These are phyloP conservation scores for Dimocarpus longan DNA, from an alignment of 345 rosid genomes.

Conservation along the genomic window DNA sequence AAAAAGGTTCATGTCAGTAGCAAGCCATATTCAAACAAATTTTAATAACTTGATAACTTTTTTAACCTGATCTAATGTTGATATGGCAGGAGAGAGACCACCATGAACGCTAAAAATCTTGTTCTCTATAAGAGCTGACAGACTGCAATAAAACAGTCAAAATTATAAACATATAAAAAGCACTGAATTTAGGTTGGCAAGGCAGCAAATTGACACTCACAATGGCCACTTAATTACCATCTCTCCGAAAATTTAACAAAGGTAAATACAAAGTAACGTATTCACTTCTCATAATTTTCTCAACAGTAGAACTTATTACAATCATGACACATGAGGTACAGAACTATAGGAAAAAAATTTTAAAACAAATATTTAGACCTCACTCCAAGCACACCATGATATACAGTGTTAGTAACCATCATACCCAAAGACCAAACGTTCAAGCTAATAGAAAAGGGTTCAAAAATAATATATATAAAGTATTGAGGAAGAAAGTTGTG, in stretches of 20 bases:
- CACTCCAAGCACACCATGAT: background rate
- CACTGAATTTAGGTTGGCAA: background rate
- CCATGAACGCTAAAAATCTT: conserved; percentile 94
- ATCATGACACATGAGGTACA: background rate
- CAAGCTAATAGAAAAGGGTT: too few species aligned
- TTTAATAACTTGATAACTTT: conserved; percentile 25
- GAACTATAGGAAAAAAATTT: background rate
- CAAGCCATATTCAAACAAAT: conserved; percentile 10
- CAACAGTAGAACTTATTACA: background rate
- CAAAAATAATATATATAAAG: too few species aligned
- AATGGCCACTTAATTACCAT: background rate
- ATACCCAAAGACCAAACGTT: too few species aligned
- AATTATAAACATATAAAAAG: conserved; percentile 7
- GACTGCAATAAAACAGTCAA: conserved; percentile 47
- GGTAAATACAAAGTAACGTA: background rate
- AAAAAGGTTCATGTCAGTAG: conserved; percentile 21
- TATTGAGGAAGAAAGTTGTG: too few species aligned
- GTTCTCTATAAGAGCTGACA: conserved; percentile 95
- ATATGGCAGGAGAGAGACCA: conserved; percentile 94
- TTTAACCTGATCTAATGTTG: conserved; percentile 89
- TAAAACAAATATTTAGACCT: background rate
- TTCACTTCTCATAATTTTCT: background rate
- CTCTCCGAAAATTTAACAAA: background rate
- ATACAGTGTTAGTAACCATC: too few species aligned
- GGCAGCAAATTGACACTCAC: conserved; percentile 11